A percentile compares a stretch with the other conserved stretches of the same genome.
phyloP scores from a whole-genome alignment of 2,329 filamentous ascomycete species.

The Fusarium nisikadoi region DNA sequence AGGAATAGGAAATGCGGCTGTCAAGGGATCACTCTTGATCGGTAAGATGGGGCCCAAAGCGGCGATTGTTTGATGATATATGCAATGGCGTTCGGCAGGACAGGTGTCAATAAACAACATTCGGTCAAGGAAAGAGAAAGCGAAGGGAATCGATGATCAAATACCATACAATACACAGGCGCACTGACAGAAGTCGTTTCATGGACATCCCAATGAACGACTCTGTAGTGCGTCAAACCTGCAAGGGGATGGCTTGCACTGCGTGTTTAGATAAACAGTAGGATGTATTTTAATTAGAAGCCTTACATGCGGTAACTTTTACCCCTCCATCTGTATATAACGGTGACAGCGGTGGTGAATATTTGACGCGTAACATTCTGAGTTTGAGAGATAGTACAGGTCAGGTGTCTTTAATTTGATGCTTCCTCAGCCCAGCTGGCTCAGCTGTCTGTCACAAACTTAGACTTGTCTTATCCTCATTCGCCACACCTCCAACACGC shows the following conservation, averaged over 20 bases:
- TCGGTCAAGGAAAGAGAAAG: conserved; percentile 41
- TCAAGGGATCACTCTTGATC: not conserved
- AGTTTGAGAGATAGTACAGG: not conserved
- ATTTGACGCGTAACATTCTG: not conserved
- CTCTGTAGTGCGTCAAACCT: conserved; percentile 30
- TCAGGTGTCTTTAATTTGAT: conserved; percentile 18
- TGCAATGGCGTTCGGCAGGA: conserved; percentile 46
- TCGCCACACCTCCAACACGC: conserved; percentile 12
- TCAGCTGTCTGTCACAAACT: not conserved
- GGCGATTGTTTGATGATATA: conserved; percentile 47
- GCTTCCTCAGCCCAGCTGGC: conserved; percentile 7
- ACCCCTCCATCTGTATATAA: not conserved
- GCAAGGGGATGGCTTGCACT: conserved; percentile 36
- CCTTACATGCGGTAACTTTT: conserved; percentile 39
- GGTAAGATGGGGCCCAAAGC: conserved; percentile 12
- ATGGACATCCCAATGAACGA: conserved; percentile 14
- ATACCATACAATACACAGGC: conserved; percentile 46
- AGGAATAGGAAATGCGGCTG: conserved; percentile 54
- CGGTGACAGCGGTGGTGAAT: not conserved
- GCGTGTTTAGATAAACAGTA: conserved; percentile 49
- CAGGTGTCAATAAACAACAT: conserved; percentile 41
- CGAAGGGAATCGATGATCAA: conserved; percentile 35
- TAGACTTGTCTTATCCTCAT: conserved; percentile 14
- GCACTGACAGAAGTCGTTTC: conserved; percentile 25
- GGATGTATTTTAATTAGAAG: conserved; percentile 58